Conservation (phyloP, 345 rosid species). For the Limnanthes douglasii region DNA sequence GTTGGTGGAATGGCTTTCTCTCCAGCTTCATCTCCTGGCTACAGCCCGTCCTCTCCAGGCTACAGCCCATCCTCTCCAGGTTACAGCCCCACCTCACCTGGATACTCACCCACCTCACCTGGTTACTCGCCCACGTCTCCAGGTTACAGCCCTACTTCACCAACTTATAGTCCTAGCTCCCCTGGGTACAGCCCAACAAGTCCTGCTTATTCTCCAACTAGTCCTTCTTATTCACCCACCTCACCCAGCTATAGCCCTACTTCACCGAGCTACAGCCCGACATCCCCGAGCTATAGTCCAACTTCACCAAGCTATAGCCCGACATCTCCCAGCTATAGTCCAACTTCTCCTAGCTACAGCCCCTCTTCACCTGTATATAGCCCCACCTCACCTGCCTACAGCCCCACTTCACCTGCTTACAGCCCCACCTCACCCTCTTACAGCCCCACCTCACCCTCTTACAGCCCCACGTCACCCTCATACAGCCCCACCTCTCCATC, state of each 20-base stretch:
- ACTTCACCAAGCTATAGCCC: constrained; percentile 74
- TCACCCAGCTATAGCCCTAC: constrained; percentile 80
- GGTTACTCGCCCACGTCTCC: constrained; percentile 87
- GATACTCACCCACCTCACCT: constrained; percentile 76
- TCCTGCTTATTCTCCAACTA: constrained; percentile 55
- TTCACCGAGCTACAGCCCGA: constrained; percentile 66
- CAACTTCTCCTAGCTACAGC: constrained; percentile 58
- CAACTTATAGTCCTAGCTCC: constrained; percentile 72
- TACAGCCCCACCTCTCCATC: constrained; percentile 79
- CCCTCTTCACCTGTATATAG: constrained; percentile 78
- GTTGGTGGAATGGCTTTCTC: constrained; percentile 85
- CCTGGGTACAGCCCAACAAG: constrained; percentile 75
- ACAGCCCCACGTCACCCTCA: constrained; percentile 70
- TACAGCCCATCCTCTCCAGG: constrained; percentile 76
- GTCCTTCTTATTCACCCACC: constrained; percentile 66
- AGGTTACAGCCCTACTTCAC: constrained; percentile 78
- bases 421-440: constrained; percentile 82
- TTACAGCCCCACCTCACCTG: constrained; percentile 77
- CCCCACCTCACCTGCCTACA: constrained; percentile 72
- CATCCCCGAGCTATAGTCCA: constrained; percentile 70
- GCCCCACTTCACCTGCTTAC: constrained; percentile 75
- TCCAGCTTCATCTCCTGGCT: constrained; percentile 74
- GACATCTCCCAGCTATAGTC: constrained; percentile 63
- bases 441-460: constrained; percentile 64
- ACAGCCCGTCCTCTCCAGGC: constrained; percentile 68